Percentiles rank a stretch among this genome's conserved stretches.
phyloP scores from a whole-genome alignment of 495 filamentous ascomycete genomes.

The Glarea lozoyensis region DNA sequence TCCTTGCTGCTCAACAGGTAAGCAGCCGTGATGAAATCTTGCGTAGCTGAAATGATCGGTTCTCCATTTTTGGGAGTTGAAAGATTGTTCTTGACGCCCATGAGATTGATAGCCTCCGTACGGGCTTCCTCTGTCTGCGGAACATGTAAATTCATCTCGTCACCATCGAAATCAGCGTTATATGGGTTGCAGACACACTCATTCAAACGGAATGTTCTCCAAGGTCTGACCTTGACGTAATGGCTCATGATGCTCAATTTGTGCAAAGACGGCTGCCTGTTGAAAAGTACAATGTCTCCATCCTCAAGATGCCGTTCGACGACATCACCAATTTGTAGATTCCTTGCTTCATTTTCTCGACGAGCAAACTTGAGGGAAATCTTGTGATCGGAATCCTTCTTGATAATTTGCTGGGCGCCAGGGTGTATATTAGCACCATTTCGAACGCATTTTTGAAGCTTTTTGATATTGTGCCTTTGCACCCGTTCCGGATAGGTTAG shows the following conservation, averaged over 20 bases:
- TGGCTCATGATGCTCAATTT: slow-evolving; percentile 97
- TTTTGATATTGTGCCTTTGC: slow-evolving; percentile 71
- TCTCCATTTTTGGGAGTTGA: slow-evolving; percentile 95
- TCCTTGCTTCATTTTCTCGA: slow-evolving; percentile 53
- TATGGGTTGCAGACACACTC: slow-evolving; percentile 98
- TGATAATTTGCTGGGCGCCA: slow-evolving; percentile 74
- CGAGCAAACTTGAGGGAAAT: slow-evolving; percentile 68
- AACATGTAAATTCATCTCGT: slow-evolving; percentile 98
- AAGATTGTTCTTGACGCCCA: slow-evolving; percentile 97
- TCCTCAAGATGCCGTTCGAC: slow-evolving; percentile 95
- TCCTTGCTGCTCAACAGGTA: slow-evolving; percentile 91
- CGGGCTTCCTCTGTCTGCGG: slow-evolving; percentile 97
- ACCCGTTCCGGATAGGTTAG: slow-evolving; percentile 91
- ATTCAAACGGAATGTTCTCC: slow-evolving; percentile 94
- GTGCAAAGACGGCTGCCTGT: slow-evolving; percentile 94
- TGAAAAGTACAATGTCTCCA: slow-evolving; percentile 94
- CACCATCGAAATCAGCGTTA: slow-evolving; percentile 98
- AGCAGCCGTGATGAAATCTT: slow-evolving; percentile 96
- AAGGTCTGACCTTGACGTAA: slow-evolving; percentile 83
- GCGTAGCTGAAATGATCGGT: slow-evolving; percentile 94
- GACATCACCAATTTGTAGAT: slow-evolving; percentile 72
- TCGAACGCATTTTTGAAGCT: slow-evolving; percentile 59
- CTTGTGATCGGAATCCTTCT: slow-evolving; percentile 60
- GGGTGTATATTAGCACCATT: slow-evolving; percentile 74
- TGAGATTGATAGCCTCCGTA: slow-evolving; percentile 88